Conservation (phyloP, 1,139 yeast species). For the Saccharomyces hybrid region DNA sequence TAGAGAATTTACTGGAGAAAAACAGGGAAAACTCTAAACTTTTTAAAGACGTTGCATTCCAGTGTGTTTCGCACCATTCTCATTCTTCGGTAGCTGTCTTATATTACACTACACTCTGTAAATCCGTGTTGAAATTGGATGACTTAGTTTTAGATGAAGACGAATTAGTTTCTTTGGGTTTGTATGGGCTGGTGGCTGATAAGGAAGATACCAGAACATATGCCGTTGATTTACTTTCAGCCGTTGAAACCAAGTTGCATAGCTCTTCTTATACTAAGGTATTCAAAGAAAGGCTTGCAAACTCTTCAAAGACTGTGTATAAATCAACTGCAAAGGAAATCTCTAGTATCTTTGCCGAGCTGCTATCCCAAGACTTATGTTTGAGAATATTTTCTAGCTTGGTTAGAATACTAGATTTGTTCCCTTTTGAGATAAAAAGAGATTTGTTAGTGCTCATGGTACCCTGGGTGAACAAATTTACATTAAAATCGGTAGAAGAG, state of each 20-base stretch:
- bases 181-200: constrained; percentile 29
- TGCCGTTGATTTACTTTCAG: neutral
- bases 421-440: constrained; percentile 46
- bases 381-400: constrained; percentile 27
- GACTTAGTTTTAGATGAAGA: constrained; percentile 28
- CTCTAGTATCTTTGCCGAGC: constrained; percentile 31
- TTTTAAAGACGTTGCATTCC: constrained; percentile 53
- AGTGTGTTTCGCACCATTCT: constrained; percentile 57
- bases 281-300: constrained; percentile 30
- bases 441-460: constrained; percentile 72
- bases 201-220: constrained; percentile 28
- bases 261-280: constrained; percentile 31
- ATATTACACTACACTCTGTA: constrained; percentile 66
- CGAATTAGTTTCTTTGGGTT: constrained; percentile 30
- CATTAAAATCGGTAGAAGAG: constrained; percentile 42
- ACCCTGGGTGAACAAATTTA: constrained; percentile 90
- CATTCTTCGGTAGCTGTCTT: constrained; percentile 48
- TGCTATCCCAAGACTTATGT: constrained; percentile 28
- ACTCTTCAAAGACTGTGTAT: constrained; percentile 31
- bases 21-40: constrained; percentile 54
- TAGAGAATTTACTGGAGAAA: constrained; percentile 53
- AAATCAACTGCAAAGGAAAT: constrained; percentile 32
- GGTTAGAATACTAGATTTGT: constrained; percentile 24
- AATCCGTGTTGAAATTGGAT: constrained; percentile 35
- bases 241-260: constrained; percentile 15